Conservation (phyloP, 2,329 filamentous ascomycete species). For the Paracamarosporium sp. region DNA sequence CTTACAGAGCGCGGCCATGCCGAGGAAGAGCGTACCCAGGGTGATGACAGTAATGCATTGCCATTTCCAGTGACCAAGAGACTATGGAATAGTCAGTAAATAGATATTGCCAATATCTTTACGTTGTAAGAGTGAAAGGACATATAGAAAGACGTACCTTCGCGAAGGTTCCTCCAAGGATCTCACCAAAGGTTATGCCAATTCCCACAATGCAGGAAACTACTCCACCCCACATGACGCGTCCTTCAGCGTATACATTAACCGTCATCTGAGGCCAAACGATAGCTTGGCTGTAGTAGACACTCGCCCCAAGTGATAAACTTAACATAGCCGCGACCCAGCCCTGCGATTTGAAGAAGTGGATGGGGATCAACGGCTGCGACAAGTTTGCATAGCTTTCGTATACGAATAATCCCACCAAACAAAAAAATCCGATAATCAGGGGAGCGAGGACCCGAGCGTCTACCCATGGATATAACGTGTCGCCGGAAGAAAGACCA, state of each 20-base stretch:
- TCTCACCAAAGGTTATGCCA: conserved; percentile 31
- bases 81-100: conserved; percentile 1
- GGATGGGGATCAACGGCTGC: conserved; percentile 46
- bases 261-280: conserved; percentile 33
- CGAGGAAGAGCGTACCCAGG: conserved; percentile 14
- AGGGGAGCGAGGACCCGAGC: conserved; percentile 14
- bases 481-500: conserved; percentile 14
- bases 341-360: conserved; percentile 40
- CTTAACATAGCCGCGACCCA: conserved; percentile 33
- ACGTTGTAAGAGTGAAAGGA: background rate
- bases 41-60: conserved; percentile 19
- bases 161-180: conserved; percentile 27
- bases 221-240: conserved; percentile 11
- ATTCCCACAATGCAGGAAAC: conserved; percentile 22
- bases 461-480: conserved; percentile 16
- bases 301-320: conserved; percentile 35
- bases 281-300: conserved; percentile 41
- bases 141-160: conserved; percentile 8
- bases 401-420: conserved; percentile 17
- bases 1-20: background rate
- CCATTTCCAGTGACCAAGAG: conserved; percentile 15
- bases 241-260: conserved; percentile 15
- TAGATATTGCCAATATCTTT: background rate
- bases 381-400: conserved; percentile 19
- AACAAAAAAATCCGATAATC: conserved; percentile 15